Evolutionary conservation across 1,139 yeast species (phyloP).

Genomic region (Sugiyamaella sp.): DNA sequence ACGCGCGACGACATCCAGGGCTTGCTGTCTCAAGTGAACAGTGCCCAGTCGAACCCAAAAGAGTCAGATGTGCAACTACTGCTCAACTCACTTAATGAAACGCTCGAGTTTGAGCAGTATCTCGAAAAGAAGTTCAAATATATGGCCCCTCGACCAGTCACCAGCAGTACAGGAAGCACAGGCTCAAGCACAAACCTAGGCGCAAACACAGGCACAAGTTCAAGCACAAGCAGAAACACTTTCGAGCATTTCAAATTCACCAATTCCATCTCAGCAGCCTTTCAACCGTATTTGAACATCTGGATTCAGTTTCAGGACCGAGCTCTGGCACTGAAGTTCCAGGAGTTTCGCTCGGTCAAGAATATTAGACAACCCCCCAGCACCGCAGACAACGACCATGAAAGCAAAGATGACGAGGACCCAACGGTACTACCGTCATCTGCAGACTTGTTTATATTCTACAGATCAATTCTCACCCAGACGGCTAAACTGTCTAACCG

Average conservation of each 20-base stretch:
- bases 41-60: conserved; percentile 36
- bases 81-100: conserved; percentile 60
- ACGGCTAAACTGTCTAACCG: conserved; percentile 76
- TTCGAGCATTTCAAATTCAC: conserved; percentile 35
- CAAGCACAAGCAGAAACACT: no score
- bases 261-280: conserved; percentile 66
- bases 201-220: no score
- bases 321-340: conserved; percentile 59
- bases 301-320: conserved; percentile 91
- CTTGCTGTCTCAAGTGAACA: conserved; percentile 42
- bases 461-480: conserved; percentile 72
- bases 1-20: conserved; percentile 68
- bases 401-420: conserved; percentile 46
- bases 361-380: conserved; percentile 2
- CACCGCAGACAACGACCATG: conserved; percentile 30
- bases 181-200: no score
- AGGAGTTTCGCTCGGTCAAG: conserved; percentile 36
- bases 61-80: conserved; percentile 59
- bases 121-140: conserved; percentile 59
- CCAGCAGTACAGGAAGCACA: no score
- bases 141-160: neutral
- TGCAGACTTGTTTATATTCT: conserved; percentile 79
- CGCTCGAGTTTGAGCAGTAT: conserved; percentile 77
- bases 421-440: conserved; percentile 75
- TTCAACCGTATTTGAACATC: conserved; percentile 78